These are phyloP conservation scores for Xerocomus amazonicus DNA, from an alignment of 1,284 basidiomycete genomes.

Conservation along the genomic window DNA sequence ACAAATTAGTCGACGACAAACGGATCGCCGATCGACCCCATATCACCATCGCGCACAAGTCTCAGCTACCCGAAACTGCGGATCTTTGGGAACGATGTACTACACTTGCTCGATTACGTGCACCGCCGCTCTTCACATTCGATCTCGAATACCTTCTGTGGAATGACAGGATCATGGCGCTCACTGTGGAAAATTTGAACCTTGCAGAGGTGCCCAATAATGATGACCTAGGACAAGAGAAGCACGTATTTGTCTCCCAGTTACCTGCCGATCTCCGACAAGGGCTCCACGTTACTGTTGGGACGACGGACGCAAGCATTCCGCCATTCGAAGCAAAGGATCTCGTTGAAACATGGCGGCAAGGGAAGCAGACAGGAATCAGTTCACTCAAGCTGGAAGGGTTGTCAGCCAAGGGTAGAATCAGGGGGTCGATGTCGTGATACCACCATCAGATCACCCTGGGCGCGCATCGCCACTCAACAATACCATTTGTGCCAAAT, in stretches of 20 bases:
- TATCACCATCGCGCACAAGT: slow-evolving; percentile 82
- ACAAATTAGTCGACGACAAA: slow-evolving; percentile 40
- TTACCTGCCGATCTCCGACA: slow-evolving; percentile 48
- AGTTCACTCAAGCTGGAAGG: slow-evolving; percentile 36
- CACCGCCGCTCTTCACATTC: slow-evolving; percentile 59
- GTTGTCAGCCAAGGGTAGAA: slow-evolving; percentile 37
- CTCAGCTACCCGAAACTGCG: slow-evolving; percentile 45
- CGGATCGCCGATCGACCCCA: slow-evolving; percentile 72
- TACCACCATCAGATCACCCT: not conserved
- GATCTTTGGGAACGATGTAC: slow-evolving; percentile 68
- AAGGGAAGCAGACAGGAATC: slow-evolving; percentile 34
- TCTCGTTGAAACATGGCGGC: slow-evolving; percentile 58
- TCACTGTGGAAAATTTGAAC: slow-evolving; percentile 58
- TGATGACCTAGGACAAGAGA: slow-evolving; percentile 35
- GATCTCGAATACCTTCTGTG: slow-evolving; percentile 67
- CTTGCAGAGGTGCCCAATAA: slow-evolving; percentile 24
- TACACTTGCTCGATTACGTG: slow-evolving; percentile 40
- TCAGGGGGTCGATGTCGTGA: slow-evolving; percentile 37
- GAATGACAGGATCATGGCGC: slow-evolving; percentile 79
- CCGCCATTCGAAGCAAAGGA: slow-evolving; percentile 68
- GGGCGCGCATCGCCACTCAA: not conserved
- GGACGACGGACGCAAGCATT: slow-evolving; percentile 57
- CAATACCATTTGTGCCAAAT: too few species aligned
- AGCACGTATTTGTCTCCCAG: slow-evolving; percentile 44
- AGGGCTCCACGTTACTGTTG: slow-evolving; percentile 86